phyloP scores from a whole-genome alignment of 192 early-diverging fungal genomes.

The Backusella mclennaniae region DNA sequence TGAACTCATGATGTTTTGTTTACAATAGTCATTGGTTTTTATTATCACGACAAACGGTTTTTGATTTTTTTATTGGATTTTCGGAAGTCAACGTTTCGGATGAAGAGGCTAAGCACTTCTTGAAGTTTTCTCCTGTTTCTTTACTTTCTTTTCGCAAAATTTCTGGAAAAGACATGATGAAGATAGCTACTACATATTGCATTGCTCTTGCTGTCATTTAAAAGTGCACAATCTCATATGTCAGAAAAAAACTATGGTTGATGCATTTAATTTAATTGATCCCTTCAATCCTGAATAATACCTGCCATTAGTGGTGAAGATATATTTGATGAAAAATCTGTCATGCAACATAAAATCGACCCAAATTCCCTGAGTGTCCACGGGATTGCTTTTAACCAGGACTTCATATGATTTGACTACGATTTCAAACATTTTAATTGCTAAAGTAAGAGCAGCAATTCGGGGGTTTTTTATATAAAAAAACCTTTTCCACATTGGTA shows the following conservation, averaged over 20 bases:
- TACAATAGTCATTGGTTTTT: neutral
- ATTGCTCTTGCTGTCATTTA: neutral
- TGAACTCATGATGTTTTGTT: neutral
- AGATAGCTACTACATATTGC: neutral
- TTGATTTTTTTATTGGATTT: neutral
- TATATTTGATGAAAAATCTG: neutral
- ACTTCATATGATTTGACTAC: neutral
- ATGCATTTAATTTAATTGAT: neutral
- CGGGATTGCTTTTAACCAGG: neutral
- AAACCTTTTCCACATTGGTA: no score
- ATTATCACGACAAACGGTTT: neutral
- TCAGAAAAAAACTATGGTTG: neutral
- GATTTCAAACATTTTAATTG: neutral
- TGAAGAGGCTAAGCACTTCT: neutral
- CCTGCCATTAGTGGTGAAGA: neutral
- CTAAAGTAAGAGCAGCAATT: neutral
- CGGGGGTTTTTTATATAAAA: neutral
- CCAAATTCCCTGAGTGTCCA: neutral
- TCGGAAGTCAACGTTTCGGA: neutral
- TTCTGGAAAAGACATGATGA: neutral
- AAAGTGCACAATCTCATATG: neutral
- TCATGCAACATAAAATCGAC: neutral
- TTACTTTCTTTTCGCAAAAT: neutral
- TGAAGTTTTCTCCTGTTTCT: neutral
- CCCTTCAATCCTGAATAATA: neutral